These are phyloP conservation scores for Adansonia rubrostipa DNA, from an alignment of 441 rosid genomes.

Conservation along the genomic window DNA sequence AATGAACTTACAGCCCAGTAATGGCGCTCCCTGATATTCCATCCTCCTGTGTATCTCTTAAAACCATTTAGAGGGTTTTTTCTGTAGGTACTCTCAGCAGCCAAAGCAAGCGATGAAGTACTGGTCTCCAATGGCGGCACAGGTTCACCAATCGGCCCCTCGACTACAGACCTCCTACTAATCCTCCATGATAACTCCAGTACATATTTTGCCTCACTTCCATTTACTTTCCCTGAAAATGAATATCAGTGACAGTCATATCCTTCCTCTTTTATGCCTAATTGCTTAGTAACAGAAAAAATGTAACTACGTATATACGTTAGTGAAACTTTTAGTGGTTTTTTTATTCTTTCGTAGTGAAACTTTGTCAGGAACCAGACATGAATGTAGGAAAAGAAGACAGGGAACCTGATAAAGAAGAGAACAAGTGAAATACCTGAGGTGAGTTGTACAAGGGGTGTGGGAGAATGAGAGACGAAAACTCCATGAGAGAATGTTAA, in stretches of 20 bases:
- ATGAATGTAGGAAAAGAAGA: conserved; percentile 13
- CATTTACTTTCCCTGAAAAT: conserved; percentile 37
- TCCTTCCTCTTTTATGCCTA: background rate
- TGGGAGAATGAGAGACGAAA: conserved; percentile 39
- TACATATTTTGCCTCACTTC: conserved; percentile 30
- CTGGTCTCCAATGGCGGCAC: conserved; percentile 25
- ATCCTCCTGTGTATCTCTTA: conserved; percentile 73
- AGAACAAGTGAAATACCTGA: conserved; percentile 42
- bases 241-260: conserved; percentile 19
- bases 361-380: conserved; percentile 39
- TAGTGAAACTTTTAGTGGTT: too few species aligned
- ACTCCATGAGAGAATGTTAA: conserved; percentile 49
- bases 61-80: conserved; percentile 82
- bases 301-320: too few species aligned
- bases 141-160: conserved; percentile 57
- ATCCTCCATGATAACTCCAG: conserved; percentile 23
- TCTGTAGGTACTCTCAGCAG: conserved; percentile 77
- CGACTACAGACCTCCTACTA: conserved; percentile 31
- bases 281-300: background rate
- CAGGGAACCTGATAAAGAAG: background rate
- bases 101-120: conserved; percentile 50
- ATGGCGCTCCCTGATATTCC: conserved; percentile 81
- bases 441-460: conserved; percentile 46
- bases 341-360: background rate
- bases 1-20: conserved; percentile 84